Base-by-base conservation (phyloP, 768 basidiomycete species). In the Boletus subparvulus region DNA sequence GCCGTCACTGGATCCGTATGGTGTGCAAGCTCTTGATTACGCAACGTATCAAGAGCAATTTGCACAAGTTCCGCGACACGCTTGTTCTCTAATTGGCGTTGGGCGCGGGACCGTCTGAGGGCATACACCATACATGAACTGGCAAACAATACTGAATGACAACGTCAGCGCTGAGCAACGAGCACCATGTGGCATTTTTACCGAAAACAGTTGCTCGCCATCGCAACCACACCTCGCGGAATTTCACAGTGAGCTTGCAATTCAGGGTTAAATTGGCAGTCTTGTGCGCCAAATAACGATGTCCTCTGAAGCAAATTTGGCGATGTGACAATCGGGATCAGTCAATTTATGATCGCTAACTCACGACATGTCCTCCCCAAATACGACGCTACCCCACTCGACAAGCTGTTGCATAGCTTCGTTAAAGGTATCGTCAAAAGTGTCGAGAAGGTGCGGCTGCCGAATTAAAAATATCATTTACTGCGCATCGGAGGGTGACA, bases 1-100 rank as follows among this genome's bases (percentile, higher is more conserved):
- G 83, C 79, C 55, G 78, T 84, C 61, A 90, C 83, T 14, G 92
- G 91, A 69, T 94, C 92, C 62, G 84, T 83, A 70, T 93, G 84
- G 72, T 96, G 84, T 4, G 85, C 84, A 54, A 88, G 75, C 68
- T 94, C 93, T 71, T 94, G 90, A 63, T 88, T 86, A 66, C 85
- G 87, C 69, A 94, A 79, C 17, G 85, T 83, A 62, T 91, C 87
- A 50, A 94, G 82, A 12, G 87, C 88, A 55, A 86, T 82, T 71
- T 88, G 87, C 24, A 92, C 92, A 48, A 94, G 78, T 64, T 82
- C 84, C 52, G 83, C 80, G 57, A 91, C 83, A 55, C 85, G 88
- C 63, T 78, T 80, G 56, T 74, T 77, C 70, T 93, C 89, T 9
- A 77, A 73, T 66, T 76, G 77, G 63, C 75, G 81, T 61, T 77